A percentile compares a stretch with the other conserved stretches of the same genome.
Conservation (phyloP, 495 filamentous ascomycete species). For the Poronia punctata region DNA sequence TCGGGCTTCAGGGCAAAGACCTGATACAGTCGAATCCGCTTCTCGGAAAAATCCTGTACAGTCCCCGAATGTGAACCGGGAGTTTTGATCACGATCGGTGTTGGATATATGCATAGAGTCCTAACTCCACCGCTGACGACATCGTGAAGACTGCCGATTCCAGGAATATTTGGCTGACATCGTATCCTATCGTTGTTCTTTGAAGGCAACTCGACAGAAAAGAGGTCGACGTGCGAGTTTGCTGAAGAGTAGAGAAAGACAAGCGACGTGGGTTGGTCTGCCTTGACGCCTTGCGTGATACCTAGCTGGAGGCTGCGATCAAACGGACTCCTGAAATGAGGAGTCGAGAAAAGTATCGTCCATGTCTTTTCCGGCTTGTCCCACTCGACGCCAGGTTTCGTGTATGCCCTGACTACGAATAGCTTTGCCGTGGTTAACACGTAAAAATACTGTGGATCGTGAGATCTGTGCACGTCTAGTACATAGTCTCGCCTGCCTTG, state of each 20-base stretch:
- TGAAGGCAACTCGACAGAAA: constrained; percentile 24
- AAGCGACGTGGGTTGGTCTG: constrained; percentile 11
- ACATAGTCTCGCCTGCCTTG: constrained; percentile 15
- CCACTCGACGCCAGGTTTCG: constrained; percentile 11
- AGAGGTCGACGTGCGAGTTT: constrained; percentile 22
- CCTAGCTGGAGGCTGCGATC: constrained; percentile 15
- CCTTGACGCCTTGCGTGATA: constrained; percentile 12
- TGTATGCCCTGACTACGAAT: constrained; percentile 18
- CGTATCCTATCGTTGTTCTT: constrained; percentile 14
- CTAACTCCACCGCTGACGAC: constrained; percentile 3
- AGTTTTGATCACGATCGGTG: constrained; percentile 9
- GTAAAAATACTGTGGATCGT: constrained; percentile 21
- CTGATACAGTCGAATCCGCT: constrained; percentile 17
- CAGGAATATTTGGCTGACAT: constrained; percentile 14
- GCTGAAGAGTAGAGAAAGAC: constrained; percentile 20
- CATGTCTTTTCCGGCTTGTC: constrained; percentile 15
- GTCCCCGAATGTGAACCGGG: constrained; percentile 5
- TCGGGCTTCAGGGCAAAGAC: constrained; percentile 14
- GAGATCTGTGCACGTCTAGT: constrained; percentile 18
- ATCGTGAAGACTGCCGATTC: constrained; percentile 6
- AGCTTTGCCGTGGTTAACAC: constrained; percentile 21
- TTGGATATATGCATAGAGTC: constrained; percentile 16
- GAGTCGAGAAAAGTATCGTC: constrained; percentile 16
- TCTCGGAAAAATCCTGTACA: constrained; percentile 7
- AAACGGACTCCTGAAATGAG: constrained; percentile 21